Conservation (phyloP, 2,329 filamentous ascomycete genomes). For the Fusarium napiforme region DNA sequence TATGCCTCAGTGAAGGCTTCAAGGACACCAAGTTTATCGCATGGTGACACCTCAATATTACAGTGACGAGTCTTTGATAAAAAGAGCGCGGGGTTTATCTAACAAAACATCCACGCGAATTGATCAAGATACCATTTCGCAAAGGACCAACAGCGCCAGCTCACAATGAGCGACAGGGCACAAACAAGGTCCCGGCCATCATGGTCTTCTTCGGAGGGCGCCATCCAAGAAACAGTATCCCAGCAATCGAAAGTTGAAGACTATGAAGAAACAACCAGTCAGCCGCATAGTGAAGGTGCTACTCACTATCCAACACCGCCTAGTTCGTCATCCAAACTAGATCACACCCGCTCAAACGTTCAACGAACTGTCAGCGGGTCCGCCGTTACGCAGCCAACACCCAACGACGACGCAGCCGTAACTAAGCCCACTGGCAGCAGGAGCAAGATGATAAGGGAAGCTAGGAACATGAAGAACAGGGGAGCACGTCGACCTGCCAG, state of each 20-base stretch:
- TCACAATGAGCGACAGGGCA: slow-evolving; percentile 12
- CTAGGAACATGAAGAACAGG: slow-evolving; percentile 17
- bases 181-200: slow-evolving; percentile 3
- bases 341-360: slow-evolving; percentile 11
- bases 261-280: slow-evolving; percentile 8
- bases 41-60: background rate
- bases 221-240: background rate
- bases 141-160: background rate
- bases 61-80: slow-evolving; percentile 4
- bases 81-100: background rate
- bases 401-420: slow-evolving; percentile 10
- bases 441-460: slow-evolving; percentile 13
- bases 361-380: slow-evolving; percentile 26
- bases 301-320: slow-evolving; percentile 27
- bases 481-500: slow-evolving; percentile 22
- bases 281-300: slow-evolving; percentile 5
- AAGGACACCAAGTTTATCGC: background rate
- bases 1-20: background rate
- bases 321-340: slow-evolving; percentile 25
- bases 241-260: slow-evolving; percentile 14
- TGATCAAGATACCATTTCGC: background rate
- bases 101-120: background rate
- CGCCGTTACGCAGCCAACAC: slow-evolving; percentile 33
- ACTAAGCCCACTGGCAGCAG: slow-evolving; percentile 9
- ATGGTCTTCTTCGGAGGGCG: slow-evolving; percentile 19